Percentiles rank a stretch among this genome's conserved stretches.
Evolutionary conservation across 139 green algal species (phyloP).

Genomic region (Coelastrella sp.): DNA sequence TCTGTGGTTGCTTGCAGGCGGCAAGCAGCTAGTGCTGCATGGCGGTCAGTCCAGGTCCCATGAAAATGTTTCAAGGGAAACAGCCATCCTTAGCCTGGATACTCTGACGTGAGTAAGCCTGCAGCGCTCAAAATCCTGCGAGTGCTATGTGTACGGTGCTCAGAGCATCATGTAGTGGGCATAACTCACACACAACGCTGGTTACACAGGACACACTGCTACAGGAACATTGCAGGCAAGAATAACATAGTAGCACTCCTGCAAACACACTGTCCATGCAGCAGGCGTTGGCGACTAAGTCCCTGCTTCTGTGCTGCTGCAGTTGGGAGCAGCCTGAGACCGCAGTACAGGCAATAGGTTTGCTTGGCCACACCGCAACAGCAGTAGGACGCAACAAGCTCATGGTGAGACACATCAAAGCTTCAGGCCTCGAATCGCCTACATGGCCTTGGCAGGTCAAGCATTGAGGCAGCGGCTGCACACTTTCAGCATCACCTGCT

Average conservation of each 20-base stretch:
- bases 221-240: too few species aligned
- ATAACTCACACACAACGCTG: too few species aligned
- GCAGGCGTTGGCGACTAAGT: too few species aligned
- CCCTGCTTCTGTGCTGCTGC: neutral
- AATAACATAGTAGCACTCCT: neutral
- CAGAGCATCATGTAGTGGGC: too few species aligned
- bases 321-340: conserved; percentile 58
- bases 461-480: too few species aligned
- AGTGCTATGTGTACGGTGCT: too few species aligned
- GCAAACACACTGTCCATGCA: neutral
- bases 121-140: neutral
- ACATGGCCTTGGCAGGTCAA: too few species aligned
- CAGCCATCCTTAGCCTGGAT: conserved; percentile 65
- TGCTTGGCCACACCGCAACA: conserved; percentile 43
- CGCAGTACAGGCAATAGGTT: conserved; percentile 22
- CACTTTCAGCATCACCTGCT: too few species aligned
- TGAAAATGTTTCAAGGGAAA: conserved; percentile 62
- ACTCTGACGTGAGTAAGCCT: conserved; percentile 49
- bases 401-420: conserved; percentile 36
- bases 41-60: conserved; percentile 57
- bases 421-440: too few species aligned
- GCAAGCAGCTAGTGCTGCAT: conserved; percentile 72
- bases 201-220: too few species aligned
- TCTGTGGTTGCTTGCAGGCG: conserved; percentile 42
- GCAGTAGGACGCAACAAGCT: conserved; percentile 66